Base-by-base conservation (phyloP, 208 protist genomes). In the Crithidia expoeki region DNA sequence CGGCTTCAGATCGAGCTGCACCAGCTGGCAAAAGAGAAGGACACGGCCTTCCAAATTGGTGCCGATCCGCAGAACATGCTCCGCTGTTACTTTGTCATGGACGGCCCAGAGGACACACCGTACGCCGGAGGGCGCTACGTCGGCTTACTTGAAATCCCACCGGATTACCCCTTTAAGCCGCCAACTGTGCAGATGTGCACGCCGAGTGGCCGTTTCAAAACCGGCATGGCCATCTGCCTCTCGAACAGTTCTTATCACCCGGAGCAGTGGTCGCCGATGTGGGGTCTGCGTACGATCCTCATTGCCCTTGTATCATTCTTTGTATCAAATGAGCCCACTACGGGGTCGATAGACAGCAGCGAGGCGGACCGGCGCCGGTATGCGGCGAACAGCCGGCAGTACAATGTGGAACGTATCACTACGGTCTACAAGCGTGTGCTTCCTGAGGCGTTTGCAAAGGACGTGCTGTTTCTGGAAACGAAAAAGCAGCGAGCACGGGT, bases 151-250 rank as follows among this genome's bases (percentile, higher is more conserved):
- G 76, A 94, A 7, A 93, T 99, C 32, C 96, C 97, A 0, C 30
- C 84, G 4, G 91, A 99, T 33, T 99, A 99, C 76, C 98, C 98
- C 2, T 95, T 98, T 40, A 96, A 97, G 65, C 97, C 97, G n/a
- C 97, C 97, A 10, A 75, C 73, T 38, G 88, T 99, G 30, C 72
- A 87, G 28, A 69, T 98, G 58, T 74, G 80, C 19, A 98, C 94
- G 9, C 94, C 94, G 17, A 96, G 79, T 66, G 94, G 94, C 9
- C 76, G 94, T 32, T 96, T 98, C 60, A 28, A 81, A 30, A 78
- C 72, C 0, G 80, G 90, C 52, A 74, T 49, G 38, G 28, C 40
- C 40, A 85, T 98, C 30, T 98, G 94, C 73, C 66, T 96, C 11
- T 90, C 72, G 11, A 97, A 96, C 80, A 93, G 74, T 30, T 82